Conservation (phyloP, 139 green algal genomes). For the Chara braunii region DNA sequence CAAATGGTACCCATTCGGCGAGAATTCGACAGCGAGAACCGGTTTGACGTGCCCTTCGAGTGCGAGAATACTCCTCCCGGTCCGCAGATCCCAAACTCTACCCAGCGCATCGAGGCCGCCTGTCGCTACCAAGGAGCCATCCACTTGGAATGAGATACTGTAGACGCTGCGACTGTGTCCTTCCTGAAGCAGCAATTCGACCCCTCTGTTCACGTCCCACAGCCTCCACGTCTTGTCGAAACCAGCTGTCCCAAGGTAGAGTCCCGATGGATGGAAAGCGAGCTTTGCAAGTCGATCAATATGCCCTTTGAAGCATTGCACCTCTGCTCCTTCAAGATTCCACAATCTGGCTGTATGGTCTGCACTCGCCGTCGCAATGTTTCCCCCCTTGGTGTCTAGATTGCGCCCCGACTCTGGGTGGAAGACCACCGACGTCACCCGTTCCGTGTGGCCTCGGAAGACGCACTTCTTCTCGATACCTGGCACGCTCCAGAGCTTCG, state of each 20-base stretch:
- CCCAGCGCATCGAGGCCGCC: conserved; percentile 46
- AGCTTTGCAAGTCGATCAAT: conserved; percentile 37
- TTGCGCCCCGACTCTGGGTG: conserved; percentile 55
- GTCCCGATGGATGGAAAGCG: conserved; percentile 82
- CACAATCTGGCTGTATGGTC: conserved; percentile 53
- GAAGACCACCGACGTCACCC: conserved; percentile 76
- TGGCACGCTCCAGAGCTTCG: conserved; percentile 62
- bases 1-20: conserved; percentile 69
- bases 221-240: conserved; percentile 94
- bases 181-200: conserved; percentile 88
- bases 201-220: conserved; percentile 80
- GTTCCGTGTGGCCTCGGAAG: conserved; percentile 47
- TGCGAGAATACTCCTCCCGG: conserved; percentile 65
- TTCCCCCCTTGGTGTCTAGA: neutral
- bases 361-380: conserved; percentile 52
- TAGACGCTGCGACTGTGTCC: conserved; percentile 89
- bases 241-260: conserved; percentile 59
- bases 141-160: conserved; percentile 73
- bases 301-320: conserved; percentile 57
- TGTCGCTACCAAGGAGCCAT: conserved; percentile 31
- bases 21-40: conserved; percentile 77
- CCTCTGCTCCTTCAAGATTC: conserved; percentile 32
- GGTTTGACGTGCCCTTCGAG: conserved; percentile 83
- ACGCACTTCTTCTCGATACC: conserved; percentile 44
- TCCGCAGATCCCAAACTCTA: conserved; percentile 83